Conservation (phyloP, 345 rosid genomes). For the Eucalyptus rudis region DNA sequence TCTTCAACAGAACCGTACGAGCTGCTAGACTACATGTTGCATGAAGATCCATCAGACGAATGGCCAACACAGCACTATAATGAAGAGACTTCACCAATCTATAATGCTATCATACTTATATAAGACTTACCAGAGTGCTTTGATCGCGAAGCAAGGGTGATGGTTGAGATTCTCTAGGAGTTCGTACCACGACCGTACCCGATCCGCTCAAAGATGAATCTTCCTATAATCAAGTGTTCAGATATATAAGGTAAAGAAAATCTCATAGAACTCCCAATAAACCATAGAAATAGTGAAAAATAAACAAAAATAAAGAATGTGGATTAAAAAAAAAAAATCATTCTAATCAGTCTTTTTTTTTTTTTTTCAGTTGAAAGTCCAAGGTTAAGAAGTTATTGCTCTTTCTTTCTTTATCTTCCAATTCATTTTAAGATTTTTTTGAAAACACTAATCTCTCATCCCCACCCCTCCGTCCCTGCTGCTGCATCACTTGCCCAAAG, state of each 20-base stretch:
- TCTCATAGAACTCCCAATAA: not conserved
- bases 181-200: constrained; percentile 86
- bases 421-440: not conserved
- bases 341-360: not conserved
- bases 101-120: not conserved
- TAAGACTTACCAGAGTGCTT: constrained; percentile 39
- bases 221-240: constrained; percentile 25
- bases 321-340: not conserved
- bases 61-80: not conserved
- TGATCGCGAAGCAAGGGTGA: constrained; percentile 47
- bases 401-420: not conserved
- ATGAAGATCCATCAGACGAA: constrained; percentile 21
- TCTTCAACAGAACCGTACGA: constrained; percentile 60
- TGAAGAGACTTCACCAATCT: not conserved
- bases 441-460: not conserved
- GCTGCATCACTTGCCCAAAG: not conserved
- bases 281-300: not conserved
- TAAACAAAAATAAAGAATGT: not conserved
- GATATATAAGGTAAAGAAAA: not conserved
- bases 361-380: not conserved
- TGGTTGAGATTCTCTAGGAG: constrained; percentile 64
- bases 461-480: not conserved
- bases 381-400: not conserved
- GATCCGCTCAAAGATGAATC: constrained; percentile 59
- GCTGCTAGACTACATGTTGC: constrained; percentile 59